Evolutionary conservation across 768 basidiomycete genomes (phyloP), one percentile per base, ranked within the genome.

Genomic region (Coprinellus micaceus): DNA sequence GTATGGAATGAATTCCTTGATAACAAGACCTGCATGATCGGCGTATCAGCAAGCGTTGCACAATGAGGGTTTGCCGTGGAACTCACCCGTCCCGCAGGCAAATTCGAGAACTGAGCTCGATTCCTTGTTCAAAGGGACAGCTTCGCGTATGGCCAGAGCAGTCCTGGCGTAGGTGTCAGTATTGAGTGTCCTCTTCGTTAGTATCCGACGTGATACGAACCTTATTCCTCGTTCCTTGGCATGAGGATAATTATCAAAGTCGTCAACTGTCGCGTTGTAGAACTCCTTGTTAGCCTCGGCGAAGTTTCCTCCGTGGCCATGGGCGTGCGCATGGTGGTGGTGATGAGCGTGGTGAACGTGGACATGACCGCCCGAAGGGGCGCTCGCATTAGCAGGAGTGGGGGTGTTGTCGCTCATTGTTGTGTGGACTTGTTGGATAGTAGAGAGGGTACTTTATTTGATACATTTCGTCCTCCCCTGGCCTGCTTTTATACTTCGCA

Each of bases 1-100:
- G 60, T 83, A 71, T 2, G 82, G 74, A 0, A 79, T 78, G 45
- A 89, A 74, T 36, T 77, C 75, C 55, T 78, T 74, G 6, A 85
- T 83, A 17, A 88, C 66, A 21, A 80, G 65, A 24, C 88, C 88
- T 88, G 36, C 13, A 41, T 21, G 10, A 15, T 52, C 25, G 25
- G 21, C 29, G 40, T n/a, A n/a, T n/a, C n/a, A n/a, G n/a, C n/a
- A n/a, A n/a, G n/a, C n/a, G n/a, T n/a, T 15, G 9, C 22, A 15
- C 15, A 39, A 17, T n/a, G 22, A 6, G 33, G 13, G 33, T 33
- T 13, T 33, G 33, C 33, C 33, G 13, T 33, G 33, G 33, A 13
- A 33, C 52, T 26, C 52, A 83, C 85, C 87, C 58, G 79, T 81
- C 11, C 88, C 86, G 64, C 87, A 89, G 4, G 87, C 87, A 61